Evolutionary conservation across 1,284 basidiomycete species (phyloP), one percentile per base, ranked within the genome.

Genomic region (Schizopora paradoxa): DNA sequence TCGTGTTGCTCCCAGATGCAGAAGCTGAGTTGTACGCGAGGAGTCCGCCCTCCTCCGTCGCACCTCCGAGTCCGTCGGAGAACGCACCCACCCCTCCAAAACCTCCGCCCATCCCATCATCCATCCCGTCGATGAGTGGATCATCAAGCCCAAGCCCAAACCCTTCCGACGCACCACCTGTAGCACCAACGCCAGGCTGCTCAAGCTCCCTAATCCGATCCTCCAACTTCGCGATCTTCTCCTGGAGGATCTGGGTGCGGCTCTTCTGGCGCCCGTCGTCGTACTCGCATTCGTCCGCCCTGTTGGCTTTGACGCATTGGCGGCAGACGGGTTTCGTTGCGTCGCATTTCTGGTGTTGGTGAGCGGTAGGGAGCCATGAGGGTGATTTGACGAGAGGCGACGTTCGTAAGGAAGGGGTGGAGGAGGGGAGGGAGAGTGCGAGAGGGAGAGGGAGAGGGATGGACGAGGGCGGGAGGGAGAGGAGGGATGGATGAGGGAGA

Each of bases 181-280:
- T n/a, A n/a, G n/a, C n/a, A n/a, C n/a, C n/a, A n/a, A n/a, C n/a
- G n/a, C 33, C 40, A 28, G 34, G 57, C 21, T 60, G 59, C 54
- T 78, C 76, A 6, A 81, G 67, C 56, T 80, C 73, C 18, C 70
- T 70, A 33, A 82, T 63, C 32, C 75, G 68, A 18, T 67, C 66
- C 57, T 79, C 76, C 23, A 80, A 67, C 45, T 70, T 64, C 6
- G 66, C 63, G 40, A 79, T 65, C 56, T 77, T 77, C 53, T 79
- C 76, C 52, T 74, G 75, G 26, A 82, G 63, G 22, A 76, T 66
- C 56, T 79, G 73, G 1, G 78, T 81, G 21, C 77, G 71, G 55
- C 75, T 79, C 57, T 79, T 78, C 48, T 73, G 72, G 54, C 73
- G 72, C 58, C 71, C 73, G 57, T 81, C 78, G 55, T 81, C 76